Percentiles rank a stretch among this genome's conserved stretches.
These are phyloP conservation scores for Amphichorda felina DNA, from an alignment of 2,329 filamentous ascomycete genomes.

Conservation along the genomic window DNA sequence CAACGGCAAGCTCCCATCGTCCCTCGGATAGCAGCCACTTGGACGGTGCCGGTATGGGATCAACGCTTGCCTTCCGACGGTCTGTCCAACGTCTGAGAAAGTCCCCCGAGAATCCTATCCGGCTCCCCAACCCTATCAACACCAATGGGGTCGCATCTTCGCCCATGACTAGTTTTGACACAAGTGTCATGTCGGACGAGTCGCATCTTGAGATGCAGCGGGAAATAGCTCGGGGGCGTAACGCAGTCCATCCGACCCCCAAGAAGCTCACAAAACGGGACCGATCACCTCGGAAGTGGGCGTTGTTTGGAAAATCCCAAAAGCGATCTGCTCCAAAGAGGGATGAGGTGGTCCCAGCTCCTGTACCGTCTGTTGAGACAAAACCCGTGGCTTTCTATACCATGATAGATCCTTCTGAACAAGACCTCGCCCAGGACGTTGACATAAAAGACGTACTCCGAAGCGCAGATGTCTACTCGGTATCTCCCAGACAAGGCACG, in stretches of 20 bases:
- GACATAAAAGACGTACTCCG: slow-evolving; percentile 33
- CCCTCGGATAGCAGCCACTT: slow-evolving; percentile 47
- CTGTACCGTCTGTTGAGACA: slow-evolving; percentile 26
- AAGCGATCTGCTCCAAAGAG: slow-evolving; percentile 24
- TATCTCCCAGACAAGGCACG: not conserved
- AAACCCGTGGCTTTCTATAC: slow-evolving; percentile 49
- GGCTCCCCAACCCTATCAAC: slow-evolving; percentile 41
- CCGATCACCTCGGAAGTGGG: slow-evolving; percentile 50
- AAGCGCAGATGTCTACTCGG: slow-evolving; percentile 26
- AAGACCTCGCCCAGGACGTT: slow-evolving; percentile 29
- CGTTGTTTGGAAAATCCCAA: slow-evolving; percentile 47
- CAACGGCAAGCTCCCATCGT: slow-evolving; percentile 17
- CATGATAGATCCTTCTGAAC: slow-evolving; percentile 48
- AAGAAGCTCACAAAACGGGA: slow-evolving; percentile 45
- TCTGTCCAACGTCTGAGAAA: slow-evolving; percentile 39
- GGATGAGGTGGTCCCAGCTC: slow-evolving; percentile 24
- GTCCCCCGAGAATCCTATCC: slow-evolving; percentile 29
- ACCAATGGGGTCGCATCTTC: slow-evolving; percentile 30
- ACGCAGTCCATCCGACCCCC: slow-evolving; percentile 16
- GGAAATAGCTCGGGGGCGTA: slow-evolving; percentile 19
- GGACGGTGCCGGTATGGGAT: slow-evolving; percentile 32
- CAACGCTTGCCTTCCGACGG: slow-evolving; percentile 41
- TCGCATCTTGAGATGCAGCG: slow-evolving; percentile 30
- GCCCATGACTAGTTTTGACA: slow-evolving; percentile 44
- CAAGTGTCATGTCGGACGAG: slow-evolving; percentile 45